phyloP scores from a whole-genome alignment of 352 stramenopile genomes.

The Pseudoperonospora humuli region DNA sequence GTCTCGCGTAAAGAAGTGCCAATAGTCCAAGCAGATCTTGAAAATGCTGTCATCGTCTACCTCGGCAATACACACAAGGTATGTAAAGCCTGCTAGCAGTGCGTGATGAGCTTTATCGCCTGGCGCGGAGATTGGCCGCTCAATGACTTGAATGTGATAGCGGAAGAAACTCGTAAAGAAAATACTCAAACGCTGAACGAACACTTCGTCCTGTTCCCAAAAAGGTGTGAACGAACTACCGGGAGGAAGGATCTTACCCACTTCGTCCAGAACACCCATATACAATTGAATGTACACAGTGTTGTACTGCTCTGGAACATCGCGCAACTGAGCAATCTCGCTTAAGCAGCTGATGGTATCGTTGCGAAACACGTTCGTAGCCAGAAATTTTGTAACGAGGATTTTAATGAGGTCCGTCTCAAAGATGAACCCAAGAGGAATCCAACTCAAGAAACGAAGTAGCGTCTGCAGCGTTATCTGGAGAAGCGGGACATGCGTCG shows the following conservation, averaged over 20 bases:
- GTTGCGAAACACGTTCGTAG: slow-evolving; percentile 92
- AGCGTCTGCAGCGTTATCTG: slow-evolving; percentile 95
- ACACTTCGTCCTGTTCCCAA: slow-evolving; percentile 93
- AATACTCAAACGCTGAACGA: slow-evolving; percentile 95
- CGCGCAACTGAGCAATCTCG: slow-evolving; percentile 93
- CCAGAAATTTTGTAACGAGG: slow-evolving; percentile 95
- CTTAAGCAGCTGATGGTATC: slow-evolving; percentile 97
- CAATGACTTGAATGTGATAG: slow-evolving; percentile 93
- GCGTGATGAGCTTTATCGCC: slow-evolving; percentile 86
- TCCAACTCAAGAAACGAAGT: slow-evolving; percentile 97
- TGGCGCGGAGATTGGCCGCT: slow-evolving; percentile 67
- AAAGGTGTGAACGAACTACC: slow-evolving; percentile 90
- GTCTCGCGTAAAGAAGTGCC: slow-evolving; percentile 94
- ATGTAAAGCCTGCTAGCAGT: slow-evolving; percentile 90
- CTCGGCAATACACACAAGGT: slow-evolving; percentile 88
- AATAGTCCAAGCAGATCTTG: slow-evolving; percentile 99
- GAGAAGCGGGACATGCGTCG: slow-evolving; percentile 88
- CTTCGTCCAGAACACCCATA: slow-evolving; percentile 88
- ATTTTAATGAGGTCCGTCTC: slow-evolving; percentile 94
- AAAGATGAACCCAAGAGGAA: slow-evolving; percentile 98
- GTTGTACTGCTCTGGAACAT: slow-evolving; percentile 91
- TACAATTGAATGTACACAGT: slow-evolving; percentile 93
- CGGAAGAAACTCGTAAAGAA: slow-evolving; percentile 95
- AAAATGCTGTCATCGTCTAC: slow-evolving; percentile 94
- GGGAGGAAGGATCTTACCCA: slow-evolving; percentile 88